Evolutionary conservation across 2,329 filamentous ascomycete species (phyloP).

Genomic region (Talaromyces pinophilus): DNA sequence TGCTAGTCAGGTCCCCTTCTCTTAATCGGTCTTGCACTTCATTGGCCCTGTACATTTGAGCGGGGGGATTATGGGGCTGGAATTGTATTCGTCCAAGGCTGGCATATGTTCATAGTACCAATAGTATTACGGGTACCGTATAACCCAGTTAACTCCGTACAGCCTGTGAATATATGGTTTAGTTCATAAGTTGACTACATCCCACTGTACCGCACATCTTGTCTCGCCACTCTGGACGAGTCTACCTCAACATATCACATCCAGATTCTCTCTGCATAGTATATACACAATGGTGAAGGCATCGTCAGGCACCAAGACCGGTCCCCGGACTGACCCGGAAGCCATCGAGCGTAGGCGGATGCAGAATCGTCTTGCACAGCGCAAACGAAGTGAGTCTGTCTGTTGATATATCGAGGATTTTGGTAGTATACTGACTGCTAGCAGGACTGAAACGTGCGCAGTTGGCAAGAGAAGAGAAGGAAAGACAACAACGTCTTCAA

Average conservation of each 20-base stretch:
- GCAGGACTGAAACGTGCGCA: slow-evolving; percentile 21
- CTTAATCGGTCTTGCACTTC: not conserved
- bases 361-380: slow-evolving; percentile 23
- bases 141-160: not conserved
- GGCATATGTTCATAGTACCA: slow-evolving; percentile 1
- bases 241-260: not conserved
- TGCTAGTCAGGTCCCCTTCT: slow-evolving; percentile 9
- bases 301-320: slow-evolving; percentile 12
- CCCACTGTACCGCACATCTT: not conserved
- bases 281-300: slow-evolving; percentile 15
- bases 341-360: slow-evolving; percentile 23
- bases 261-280: not conserved
- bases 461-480: slow-evolving; percentile 22
- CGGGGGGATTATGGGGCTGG: slow-evolving; percentile 13
- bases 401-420: not conserved
- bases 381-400: slow-evolving; percentile 20
- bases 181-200: slow-evolving; percentile 14
- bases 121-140: slow-evolving; percentile 13
- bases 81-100: slow-evolving; percentile 14
- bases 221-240: not conserved
- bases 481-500: slow-evolving; percentile 23
- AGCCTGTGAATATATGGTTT: not conserved
- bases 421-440: not conserved
- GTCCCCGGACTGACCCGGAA: slow-evolving; percentile 22
- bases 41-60: slow-evolving; percentile 11